These are phyloP conservation scores for Saturnispora besseyi DNA, from an alignment of 805 yeast genomes.

Conservation along the genomic window DNA sequence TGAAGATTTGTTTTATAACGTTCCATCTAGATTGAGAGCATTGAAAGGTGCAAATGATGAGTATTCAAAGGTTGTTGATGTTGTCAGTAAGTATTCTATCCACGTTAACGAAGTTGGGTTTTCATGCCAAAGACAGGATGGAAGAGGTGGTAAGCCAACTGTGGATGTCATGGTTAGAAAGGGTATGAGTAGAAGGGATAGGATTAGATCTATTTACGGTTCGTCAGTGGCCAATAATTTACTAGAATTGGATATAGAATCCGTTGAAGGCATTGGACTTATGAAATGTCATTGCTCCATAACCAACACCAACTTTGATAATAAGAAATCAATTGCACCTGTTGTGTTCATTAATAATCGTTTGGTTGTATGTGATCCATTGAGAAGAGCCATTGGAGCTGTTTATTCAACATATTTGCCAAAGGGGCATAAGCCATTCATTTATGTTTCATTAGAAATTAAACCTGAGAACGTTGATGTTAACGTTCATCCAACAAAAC, in stretches of 20 bases:
- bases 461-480: conserved; percentile 74
- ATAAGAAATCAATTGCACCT: conserved; percentile 57
- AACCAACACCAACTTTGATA: conserved; percentile 61
- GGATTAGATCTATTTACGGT: conserved; percentile 71
- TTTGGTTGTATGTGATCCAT: conserved; percentile 73
- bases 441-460: conserved; percentile 63
- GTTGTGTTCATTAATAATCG: conserved; percentile 81
- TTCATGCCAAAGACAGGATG: conserved; percentile 68
- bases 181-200: conserved; percentile 43
- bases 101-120: conserved; percentile 65
- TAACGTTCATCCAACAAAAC: conserved; percentile 91
- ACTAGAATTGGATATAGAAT: conserved; percentile 35
- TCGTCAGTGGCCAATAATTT: conserved; percentile 57
- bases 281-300: conserved; percentile 47
- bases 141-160: conserved; percentile 39
- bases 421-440: conserved; percentile 67
- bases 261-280: conserved; percentile 41
- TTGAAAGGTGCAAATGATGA: conserved; percentile 65
- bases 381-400: conserved; percentile 57
- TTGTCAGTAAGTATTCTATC: conserved; percentile 73
- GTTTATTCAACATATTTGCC: conserved; percentile 64
- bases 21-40: conserved; percentile 68
- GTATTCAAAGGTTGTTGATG: conserved; percentile 66
- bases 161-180: conserved; percentile 55
- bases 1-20: conserved; percentile 84